Conservation (phyloP, 148 eudicot genomes). For the Suaeda aralocaspica region DNA sequence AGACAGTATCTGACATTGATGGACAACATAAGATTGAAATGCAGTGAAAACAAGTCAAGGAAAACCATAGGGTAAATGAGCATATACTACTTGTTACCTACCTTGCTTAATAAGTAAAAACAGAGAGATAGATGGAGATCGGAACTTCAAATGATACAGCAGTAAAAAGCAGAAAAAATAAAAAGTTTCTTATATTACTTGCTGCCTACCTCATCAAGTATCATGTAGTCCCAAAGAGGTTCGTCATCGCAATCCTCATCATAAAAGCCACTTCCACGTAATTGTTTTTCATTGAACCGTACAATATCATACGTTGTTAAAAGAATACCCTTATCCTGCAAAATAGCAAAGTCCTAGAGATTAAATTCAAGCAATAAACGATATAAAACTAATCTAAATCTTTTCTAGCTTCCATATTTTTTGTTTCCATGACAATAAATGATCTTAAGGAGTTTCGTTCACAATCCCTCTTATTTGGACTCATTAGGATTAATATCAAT, state of each 20-base stretch:
- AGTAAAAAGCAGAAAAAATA: not conserved
- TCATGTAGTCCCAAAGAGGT: constrained; percentile 85
- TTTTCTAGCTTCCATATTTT: not conserved
- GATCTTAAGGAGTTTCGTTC: not conserved
- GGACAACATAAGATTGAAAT: not conserved
- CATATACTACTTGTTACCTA: no score
- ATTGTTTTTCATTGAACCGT: constrained; percentile 67
- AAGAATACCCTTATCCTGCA: constrained; percentile 86
- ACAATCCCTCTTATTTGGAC: not conserved
- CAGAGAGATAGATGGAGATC: not conserved
- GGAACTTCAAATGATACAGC: no score
- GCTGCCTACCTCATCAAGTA: constrained; percentile 80
- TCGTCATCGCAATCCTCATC: constrained; percentile 57
- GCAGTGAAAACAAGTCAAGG: not conserved
- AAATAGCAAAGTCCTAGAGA: constrained; percentile 1
- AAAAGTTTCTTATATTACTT: not conserved
- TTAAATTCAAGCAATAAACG: not conserved
- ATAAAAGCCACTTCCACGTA: constrained; percentile 43
- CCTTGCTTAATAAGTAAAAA: no score
- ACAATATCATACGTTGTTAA: constrained; percentile 94
- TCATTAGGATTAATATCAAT: not conserved
- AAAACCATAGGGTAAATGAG: no score
- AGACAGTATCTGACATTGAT: no score
- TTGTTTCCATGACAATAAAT: not conserved
- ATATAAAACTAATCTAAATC: not conserved